Evolutionary conservation across 768 basidiomycete species (phyloP).

Genomic region (Mycena floridula): DNA sequence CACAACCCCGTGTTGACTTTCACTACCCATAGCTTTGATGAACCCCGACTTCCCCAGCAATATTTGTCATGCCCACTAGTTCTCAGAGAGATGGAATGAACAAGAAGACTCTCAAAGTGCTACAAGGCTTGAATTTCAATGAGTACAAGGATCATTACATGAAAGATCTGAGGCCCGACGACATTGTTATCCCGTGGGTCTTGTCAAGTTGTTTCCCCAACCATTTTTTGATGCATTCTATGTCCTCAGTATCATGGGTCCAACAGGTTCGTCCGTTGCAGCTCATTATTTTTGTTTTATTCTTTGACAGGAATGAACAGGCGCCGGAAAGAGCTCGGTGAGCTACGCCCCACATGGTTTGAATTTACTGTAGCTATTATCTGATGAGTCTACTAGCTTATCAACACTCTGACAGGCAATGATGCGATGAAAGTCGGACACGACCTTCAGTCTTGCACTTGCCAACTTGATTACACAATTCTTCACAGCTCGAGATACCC

Average conservation of each 20-base stretch:
- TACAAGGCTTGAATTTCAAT: too few relatives aligned
- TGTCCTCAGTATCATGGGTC: background rate
- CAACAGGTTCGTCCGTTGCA: background rate
- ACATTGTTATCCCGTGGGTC: background rate
- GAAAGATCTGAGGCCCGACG: background rate
- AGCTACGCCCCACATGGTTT: background rate
- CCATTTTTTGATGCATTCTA: background rate
- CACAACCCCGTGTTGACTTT: too few relatives aligned
- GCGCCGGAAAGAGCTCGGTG: slow-evolving; percentile 1
- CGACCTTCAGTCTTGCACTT: slow-evolving; percentile 25
- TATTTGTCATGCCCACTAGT: too few relatives aligned
- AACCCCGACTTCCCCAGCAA: too few relatives aligned
- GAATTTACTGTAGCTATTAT: background rate
- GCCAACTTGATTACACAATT: slow-evolving; percentile 16
- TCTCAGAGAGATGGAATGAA: too few relatives aligned
- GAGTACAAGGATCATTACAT: background rate
- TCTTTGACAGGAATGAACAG: too few relatives aligned
- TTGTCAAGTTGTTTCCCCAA: background rate
- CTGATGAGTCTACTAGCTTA: slow-evolving; percentile 16
- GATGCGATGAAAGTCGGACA: slow-evolving; percentile 17
- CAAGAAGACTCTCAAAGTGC: too few relatives aligned
- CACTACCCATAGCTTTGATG: too few relatives aligned
- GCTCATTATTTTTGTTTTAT: too few relatives aligned
- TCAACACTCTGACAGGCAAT: slow-evolving; percentile 26
- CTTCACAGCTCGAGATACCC: background rate